These are phyloP conservation scores for Heritiera fomes DNA, from an alignment of 345 rosid genomes.

Conservation along the genomic window DNA sequence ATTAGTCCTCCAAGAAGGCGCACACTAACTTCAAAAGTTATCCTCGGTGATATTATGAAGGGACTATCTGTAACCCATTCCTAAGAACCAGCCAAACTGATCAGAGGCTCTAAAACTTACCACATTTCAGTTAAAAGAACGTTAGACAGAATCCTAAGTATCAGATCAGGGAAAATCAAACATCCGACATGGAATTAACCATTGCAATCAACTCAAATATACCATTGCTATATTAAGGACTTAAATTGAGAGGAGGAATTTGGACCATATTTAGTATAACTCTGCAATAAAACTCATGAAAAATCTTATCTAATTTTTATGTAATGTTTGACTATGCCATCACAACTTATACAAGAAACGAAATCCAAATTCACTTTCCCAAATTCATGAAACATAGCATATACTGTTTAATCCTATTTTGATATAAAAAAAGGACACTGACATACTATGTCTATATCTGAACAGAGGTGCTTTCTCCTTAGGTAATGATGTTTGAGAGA, in stretches of 20 bases:
- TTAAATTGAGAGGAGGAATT: background rate
- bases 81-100: conserved; percentile 46
- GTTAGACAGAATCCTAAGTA: conserved; percentile 8
- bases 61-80: conserved; percentile 99
- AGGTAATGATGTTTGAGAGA: background rate
- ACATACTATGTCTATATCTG: background rate
- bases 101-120: conserved; percentile 23
- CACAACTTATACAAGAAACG: background rate
- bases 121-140: background rate
- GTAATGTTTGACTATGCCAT: background rate
- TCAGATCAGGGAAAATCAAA: background rate
- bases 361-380: background rate
- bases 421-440: background rate
- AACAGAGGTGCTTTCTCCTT: background rate
- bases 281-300: background rate
- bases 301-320: background rate
- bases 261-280: background rate
- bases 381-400: conserved; percentile 5
- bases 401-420: background rate
- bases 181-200: background rate
- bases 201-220: background rate
- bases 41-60: conserved; percentile 95
- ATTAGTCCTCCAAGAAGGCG: conserved; percentile 96
- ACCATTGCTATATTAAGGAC: background rate
- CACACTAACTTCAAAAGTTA: conserved; percentile 94